Conservation (phyloP, 2,329 filamentous ascomycete genomes). For the Teratosphaeria gauchensis region DNA sequence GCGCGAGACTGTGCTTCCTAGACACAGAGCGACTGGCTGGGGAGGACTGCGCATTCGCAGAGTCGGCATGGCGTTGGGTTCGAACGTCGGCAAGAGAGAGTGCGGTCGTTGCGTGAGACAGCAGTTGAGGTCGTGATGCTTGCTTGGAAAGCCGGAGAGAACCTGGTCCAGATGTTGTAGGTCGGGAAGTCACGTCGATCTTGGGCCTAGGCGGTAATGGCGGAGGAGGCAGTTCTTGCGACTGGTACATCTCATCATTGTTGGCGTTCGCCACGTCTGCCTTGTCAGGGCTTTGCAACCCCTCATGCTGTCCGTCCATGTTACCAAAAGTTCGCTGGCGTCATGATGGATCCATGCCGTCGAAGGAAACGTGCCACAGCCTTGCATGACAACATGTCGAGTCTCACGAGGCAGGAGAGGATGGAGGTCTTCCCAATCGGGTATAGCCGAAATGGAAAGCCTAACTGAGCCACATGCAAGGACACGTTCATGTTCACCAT, state of each 20-base stretch:
- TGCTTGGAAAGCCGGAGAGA: conserved; percentile 26
- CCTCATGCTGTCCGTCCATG: background rate
- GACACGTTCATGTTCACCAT: background rate
- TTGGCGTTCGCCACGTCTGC: background rate
- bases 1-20: conserved; percentile 29
- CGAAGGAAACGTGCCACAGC: background rate
- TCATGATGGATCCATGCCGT: too few species aligned
- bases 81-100: conserved; percentile 73
- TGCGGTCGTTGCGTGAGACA: conserved; percentile 70
- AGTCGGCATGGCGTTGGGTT: conserved; percentile 61
- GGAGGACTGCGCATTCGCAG: conserved; percentile 15
- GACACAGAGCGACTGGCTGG: conserved; percentile 26
- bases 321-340: too few species aligned
- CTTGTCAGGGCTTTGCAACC: background rate
- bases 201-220: conserved; percentile 27
- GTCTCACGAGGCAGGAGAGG: background rate
- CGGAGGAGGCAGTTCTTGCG: conserved; percentile 26
- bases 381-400: background rate
- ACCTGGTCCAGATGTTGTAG: conserved; percentile 13
- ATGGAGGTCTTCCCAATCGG: background rate
- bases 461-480: background rate
- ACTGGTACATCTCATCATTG: conserved; percentile 7
- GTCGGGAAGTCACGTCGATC: background rate
- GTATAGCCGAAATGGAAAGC: background rate
- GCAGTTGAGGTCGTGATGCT: conserved; percentile 31